Evolutionary conservation across 2,329 filamentous ascomycete genomes (phyloP).

Genomic region (Fusarium acutatum): DNA sequence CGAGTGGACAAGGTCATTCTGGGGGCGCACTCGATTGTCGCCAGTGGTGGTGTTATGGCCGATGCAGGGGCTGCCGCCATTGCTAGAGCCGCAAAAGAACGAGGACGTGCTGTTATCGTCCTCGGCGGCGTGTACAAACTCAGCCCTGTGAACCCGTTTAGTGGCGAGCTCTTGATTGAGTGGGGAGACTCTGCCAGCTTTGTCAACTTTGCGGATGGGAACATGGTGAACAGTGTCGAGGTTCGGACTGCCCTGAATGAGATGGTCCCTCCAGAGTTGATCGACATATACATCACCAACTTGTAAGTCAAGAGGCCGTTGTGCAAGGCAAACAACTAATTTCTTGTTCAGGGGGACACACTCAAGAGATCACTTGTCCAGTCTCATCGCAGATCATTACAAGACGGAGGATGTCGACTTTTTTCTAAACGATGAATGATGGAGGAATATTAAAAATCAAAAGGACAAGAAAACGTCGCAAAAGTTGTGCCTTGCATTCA

Average conservation of each 20-base stretch:
- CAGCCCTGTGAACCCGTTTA: constrained; percentile 86
- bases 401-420: constrained; percentile 76
- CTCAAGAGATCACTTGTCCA: constrained; percentile 76
- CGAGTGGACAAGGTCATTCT: constrained; percentile 95
- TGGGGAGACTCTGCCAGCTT: constrained; percentile 83
- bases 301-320: constrained; percentile 52
- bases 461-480: constrained; percentile 22
- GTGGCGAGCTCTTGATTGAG: constrained; percentile 83
- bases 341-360: constrained; percentile 64
- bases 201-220: constrained; percentile 80
- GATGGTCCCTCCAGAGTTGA: constrained; percentile 78
- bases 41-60: constrained; percentile 86
- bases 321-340: not conserved
- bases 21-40: constrained; percentile 85
- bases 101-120: constrained; percentile 85
- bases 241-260: constrained; percentile 84
- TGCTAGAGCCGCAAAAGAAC: constrained; percentile 83
- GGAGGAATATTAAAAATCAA: constrained; percentile 10
- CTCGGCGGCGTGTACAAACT: constrained; percentile 94
- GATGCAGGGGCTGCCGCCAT: constrained; percentile 85
- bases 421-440: constrained; percentile 52
- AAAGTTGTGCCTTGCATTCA: constrained; percentile 24
- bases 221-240: constrained; percentile 79
- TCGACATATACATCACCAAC: constrained; percentile 88
- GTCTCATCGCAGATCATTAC: constrained; percentile 79